These are phyloP conservation scores for Kregervanrija fluxuum DNA, from an alignment of 805 yeast species.

Conservation along the genomic window DNA sequence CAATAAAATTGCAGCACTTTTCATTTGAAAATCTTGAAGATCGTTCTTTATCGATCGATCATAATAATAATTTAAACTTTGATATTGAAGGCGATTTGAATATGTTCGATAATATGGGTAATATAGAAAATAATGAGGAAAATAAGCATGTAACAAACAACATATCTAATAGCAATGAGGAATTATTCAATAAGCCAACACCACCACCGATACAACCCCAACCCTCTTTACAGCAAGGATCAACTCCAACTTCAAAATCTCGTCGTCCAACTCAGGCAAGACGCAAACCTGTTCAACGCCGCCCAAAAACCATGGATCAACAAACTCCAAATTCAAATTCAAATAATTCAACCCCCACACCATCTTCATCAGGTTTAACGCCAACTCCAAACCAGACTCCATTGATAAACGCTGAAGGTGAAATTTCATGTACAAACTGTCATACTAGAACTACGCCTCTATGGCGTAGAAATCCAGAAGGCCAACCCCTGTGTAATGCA, in stretches of 20 bases:
- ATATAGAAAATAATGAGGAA: not conserved
- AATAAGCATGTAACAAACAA: not conserved
- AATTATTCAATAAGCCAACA: not conserved
- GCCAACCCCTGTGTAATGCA: constrained; percentile 91
- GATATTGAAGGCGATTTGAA: constrained; percentile 25
- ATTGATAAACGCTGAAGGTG: constrained; percentile 5
- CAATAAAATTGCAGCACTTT: constrained; percentile 11
- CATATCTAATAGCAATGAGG: not conserved
- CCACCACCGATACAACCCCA: not conserved
- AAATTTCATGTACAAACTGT: constrained; percentile 69
- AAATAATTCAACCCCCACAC: constrained; percentile 5
- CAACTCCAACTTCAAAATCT: not conserved
- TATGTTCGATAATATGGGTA: constrained; percentile 18
- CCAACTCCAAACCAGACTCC: constrained; percentile 6
- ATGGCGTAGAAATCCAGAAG: constrained; percentile 91
- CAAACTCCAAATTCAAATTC: not conserved
- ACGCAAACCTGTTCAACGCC: constrained; percentile 6
- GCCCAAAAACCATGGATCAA: constrained; percentile 8
- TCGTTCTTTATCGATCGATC: constrained; percentile 5
- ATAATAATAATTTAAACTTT: constrained; percentile 14
- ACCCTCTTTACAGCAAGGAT: not conserved
- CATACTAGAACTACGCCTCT: constrained; percentile 88
- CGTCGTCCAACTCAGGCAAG: not conserved
- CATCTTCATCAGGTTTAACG: constrained; percentile 1
- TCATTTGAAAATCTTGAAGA: constrained; percentile 9